Evolutionary conservation across 768 basidiomycete genomes (phyloP), one percentile per base, ranked within the genome.

Genomic region (Boletus rex-veris): DNA sequence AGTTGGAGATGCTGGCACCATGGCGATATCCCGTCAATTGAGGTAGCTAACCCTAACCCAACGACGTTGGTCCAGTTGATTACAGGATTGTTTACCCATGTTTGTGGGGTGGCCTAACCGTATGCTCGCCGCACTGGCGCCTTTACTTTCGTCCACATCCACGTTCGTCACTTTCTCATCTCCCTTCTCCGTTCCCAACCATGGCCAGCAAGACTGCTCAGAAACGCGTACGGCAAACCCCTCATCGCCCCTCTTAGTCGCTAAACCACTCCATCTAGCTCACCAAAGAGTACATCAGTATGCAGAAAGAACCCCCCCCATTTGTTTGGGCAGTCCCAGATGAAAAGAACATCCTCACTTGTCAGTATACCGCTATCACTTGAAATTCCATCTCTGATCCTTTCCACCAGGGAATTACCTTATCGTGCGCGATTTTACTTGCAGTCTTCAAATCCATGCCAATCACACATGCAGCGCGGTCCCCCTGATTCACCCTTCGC

Each of bases 271-370:
- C 48, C 42, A 40, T 58, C 45, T 68, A 91, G 89, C 82, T 92
- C 57, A 75, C 78, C 35, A 93, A 96, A 73, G 95, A 98, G 77
- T 94, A 88, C 73, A 82, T 90, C 63, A 76, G 81, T 45, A 96
- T 98, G 90, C 92, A 96, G 74, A 88, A 75, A 66, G 86, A 90
- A 56, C 92, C 96, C 14, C 96, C 96, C 1, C 96, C 96, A 55
- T 98, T 94, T 71, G 86, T 98, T 19, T 95, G 90, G 88, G 95
- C 96, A 37, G 81, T 80, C 30, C 96, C 96, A 14, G 94, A 97
- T 64, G 96, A 98, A 81, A 94, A 94, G 85, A 96, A 98, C 71
- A 95, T 98, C 63, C 71, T 98, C 47, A 93, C 83, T 51, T 98
- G 94, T 97, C 69, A 73, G 93, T 79, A 16, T 45, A 5, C 31